Percentiles rank a stretch among this genome's conserved stretches.
Evolutionary conservation across 306 rosid genomes (phyloP).

Genomic region (Sechiopsis laciniata): DNA sequence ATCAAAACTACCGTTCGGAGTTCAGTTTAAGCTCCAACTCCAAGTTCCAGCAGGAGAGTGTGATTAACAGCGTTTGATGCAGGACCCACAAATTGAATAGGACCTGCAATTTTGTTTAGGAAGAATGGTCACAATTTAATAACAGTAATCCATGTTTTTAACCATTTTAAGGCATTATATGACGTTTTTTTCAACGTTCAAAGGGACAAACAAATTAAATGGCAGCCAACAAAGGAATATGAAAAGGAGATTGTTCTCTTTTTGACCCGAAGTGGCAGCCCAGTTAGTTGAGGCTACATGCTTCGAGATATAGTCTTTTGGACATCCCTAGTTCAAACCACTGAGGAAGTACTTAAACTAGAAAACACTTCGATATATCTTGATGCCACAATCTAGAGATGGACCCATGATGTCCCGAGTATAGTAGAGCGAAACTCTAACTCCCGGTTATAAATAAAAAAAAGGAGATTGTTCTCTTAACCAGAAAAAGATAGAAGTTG

Average conservation of each 20-base stretch:
- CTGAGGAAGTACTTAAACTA: too few species aligned
- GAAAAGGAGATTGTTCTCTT: neutral
- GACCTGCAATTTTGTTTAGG: conserved; percentile 48
- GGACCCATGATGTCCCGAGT: too few species aligned
- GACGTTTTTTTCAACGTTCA: conserved; percentile 7
- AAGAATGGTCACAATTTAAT: neutral
- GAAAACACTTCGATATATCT: too few species aligned
- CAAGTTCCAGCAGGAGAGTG: conserved; percentile 82
- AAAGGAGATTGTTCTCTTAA: neutral
- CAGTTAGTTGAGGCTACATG: too few species aligned
- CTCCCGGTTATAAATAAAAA: too few species aligned
- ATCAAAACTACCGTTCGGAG: conserved; percentile 20
- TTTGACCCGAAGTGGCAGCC: neutral
- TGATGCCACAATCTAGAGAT: too few species aligned
- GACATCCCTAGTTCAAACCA: too few species aligned
- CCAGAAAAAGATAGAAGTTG: conserved; percentile 9
- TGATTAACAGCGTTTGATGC: conserved; percentile 62
- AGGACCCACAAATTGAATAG: conserved; percentile 81
- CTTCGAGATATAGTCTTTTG: too few species aligned
- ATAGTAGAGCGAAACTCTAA: too few species aligned
- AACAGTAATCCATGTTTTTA: neutral
- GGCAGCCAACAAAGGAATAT: neutral
- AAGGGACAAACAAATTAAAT: neutral
- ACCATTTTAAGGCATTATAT: neutral
- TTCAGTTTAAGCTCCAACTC: conserved; percentile 36